Evolutionary conservation across 2,329 filamentous ascomycete genomes (phyloP), one percentile per base, ranked within the genome.

Genomic region (Monascus ruber): DNA sequence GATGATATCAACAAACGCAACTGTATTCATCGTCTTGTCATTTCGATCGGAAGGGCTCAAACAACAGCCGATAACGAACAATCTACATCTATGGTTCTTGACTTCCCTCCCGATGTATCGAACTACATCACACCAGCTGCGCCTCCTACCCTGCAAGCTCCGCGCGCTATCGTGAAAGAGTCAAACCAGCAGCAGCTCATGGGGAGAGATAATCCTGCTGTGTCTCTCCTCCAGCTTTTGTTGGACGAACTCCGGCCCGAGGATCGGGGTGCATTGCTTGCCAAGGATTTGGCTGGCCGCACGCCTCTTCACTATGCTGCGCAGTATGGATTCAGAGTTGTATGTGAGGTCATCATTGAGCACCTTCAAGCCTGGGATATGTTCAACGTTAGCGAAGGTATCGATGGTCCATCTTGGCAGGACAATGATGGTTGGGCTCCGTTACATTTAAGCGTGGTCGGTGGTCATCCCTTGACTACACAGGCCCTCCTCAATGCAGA

Each of bases 1-100:
- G 85, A 94, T 49, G 91, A 96, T 55, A 86, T 98, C 56, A 94
- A 96, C 63, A 81, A 83, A 52, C 81, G 91, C 8, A 98, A 95
- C 58, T 91, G 86, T 58, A 77, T 98, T 36, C 91, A 98, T 59
- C 81, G 91, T 6, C 71, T 96, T 2, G 83, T 98, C 33, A 93
- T 96, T 43, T 81, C 88, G 17, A 93, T 95, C 50, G 88, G 89
- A 11, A 79, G 89, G 36, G 79, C 81, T 8, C 75, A 79, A 49
- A 71, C 74, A 9, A 71, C 72, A 6, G 69, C 71, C 29, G 65
- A 66, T 35, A 63, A 64, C 3, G 74, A 78, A 37, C 59, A 72
- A 17, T 69, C 73, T 24, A 66, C 66, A 0, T 71, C 73, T 17
- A 65, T 74, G 31, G 72, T 62, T 64, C 54, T 67, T 4, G 63